These are phyloP conservation scores for Rhodosporidiobolus sp. DNA, from an alignment of 768 basidiomycete genomes.

Conservation along the genomic window DNA sequence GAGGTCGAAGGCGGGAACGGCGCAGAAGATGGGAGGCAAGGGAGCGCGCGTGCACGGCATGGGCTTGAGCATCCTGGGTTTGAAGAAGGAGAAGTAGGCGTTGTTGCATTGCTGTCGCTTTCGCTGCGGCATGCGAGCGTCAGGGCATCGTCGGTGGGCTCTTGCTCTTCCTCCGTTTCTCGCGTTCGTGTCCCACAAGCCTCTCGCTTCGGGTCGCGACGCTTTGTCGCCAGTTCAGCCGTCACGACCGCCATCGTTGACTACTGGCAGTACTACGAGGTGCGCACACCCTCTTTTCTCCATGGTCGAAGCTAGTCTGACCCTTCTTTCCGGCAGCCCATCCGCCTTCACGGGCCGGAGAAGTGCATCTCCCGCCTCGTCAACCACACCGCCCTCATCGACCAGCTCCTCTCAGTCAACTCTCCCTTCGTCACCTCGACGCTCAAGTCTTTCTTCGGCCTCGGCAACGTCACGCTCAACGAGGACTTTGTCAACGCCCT, in stretches of 20 bases:
- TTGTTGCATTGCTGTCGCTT: no score
- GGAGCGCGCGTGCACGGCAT: no score
- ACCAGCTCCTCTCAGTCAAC: constrained; percentile 56
- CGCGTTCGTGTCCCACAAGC: no score
- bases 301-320: constrained; percentile 31
- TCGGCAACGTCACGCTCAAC: constrained; percentile 64
- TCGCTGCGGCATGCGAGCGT: no score
- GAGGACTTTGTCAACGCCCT: constrained; percentile 73
- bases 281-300: constrained; percentile 61
- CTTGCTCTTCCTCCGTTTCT: no score
- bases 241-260: constrained; percentile 79
- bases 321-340: constrained; percentile 37
- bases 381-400: constrained; percentile 57
- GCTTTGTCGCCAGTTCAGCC: constrained; percentile 79
- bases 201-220: no score
- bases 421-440: constrained; percentile 54
- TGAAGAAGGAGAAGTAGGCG: no score
- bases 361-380: constrained; percentile 28
- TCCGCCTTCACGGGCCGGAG: constrained; percentile 8
- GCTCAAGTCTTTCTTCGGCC: constrained; percentile 74
- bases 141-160: no score
- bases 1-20: no score
- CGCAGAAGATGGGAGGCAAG: no score
- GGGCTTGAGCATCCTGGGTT: no score
- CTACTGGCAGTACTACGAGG: constrained; percentile 84